These are phyloP conservation scores for Leucosporidium yakuticum DNA, from an alignment of 768 basidiomycete genomes.

Conservation along the genomic window DNA sequence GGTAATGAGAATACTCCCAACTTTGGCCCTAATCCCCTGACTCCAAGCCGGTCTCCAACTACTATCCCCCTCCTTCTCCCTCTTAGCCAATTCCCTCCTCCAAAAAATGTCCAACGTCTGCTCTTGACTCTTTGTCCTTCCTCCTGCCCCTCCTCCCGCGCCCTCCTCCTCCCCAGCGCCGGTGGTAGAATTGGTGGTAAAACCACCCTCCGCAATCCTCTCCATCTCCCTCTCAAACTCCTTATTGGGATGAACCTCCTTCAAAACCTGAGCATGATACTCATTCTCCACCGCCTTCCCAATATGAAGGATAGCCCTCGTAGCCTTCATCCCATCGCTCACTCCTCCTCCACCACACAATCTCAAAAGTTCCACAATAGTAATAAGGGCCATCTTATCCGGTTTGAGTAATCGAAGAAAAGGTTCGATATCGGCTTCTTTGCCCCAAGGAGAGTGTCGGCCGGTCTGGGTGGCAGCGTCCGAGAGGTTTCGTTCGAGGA, in stretches of 20 bases:
- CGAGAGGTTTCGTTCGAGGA: conserved; percentile 51
- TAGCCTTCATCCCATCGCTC: conserved; percentile 80
- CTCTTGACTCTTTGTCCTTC: conserved; percentile 60
- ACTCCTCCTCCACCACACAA: conserved; percentile 65
- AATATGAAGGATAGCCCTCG: conserved; percentile 69
- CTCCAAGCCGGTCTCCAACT: conserved; percentile 73
- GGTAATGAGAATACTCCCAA: conserved; percentile 78
- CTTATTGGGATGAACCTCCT: conserved; percentile 39
- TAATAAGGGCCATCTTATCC: conserved; percentile 75
- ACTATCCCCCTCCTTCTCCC: conserved; percentile 60
- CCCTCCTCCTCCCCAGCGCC: too few species aligned
- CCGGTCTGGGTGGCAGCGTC: conserved; percentile 49
- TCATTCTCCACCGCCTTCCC: conserved; percentile 84
- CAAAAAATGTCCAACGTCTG: conserved; percentile 26
- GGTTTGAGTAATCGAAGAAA: conserved; percentile 70
- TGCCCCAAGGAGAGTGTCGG: conserved; percentile 23
- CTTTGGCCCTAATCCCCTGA: conserved; percentile 62
- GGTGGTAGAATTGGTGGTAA: conserved; percentile 7
- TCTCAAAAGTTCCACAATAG: conserved; percentile 82
- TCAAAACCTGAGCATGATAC: conserved; percentile 71
- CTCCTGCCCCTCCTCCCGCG: conserved; percentile 50
- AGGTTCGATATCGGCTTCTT: conserved; percentile 51
- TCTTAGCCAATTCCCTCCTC: conserved; percentile 38
- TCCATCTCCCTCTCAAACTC: conserved; percentile 32
- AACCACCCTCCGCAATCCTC: conserved; percentile 9